phyloP scores from a whole-genome alignment of 768 basidiomycete species.

The Amanita muscaria region DNA sequence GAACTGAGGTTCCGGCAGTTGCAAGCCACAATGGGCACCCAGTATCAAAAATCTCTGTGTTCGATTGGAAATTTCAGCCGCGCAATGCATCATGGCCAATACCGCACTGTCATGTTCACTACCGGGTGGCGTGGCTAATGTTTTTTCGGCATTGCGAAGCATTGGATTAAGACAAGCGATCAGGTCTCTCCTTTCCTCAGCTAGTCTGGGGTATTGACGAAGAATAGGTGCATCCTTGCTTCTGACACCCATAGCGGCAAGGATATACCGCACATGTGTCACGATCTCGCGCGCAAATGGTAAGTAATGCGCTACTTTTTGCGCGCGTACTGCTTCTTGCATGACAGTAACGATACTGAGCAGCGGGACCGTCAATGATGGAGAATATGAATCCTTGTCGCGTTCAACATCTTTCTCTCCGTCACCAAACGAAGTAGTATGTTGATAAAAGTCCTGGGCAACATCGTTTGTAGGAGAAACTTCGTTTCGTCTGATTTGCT shows the following conservation, averaged over 20 bases:
- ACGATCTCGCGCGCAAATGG: conserved; percentile 94
- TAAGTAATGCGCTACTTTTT: conserved; percentile 77
- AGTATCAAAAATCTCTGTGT: conserved; percentile 74
- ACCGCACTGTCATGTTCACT: conserved; percentile 50
- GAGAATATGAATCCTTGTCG: conserved; percentile 57
- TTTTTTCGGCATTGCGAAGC: conserved; percentile 70
- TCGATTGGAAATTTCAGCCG: conserved; percentile 72
- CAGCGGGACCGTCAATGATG: conserved; percentile 75
- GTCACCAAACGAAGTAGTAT: background rate
- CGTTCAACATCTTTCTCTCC: conserved; percentile 11
- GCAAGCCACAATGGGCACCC: conserved; percentile 66
- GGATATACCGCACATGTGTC: conserved; percentile 82
- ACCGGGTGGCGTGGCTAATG: conserved; percentile 41
- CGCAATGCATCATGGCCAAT: conserved; percentile 71
- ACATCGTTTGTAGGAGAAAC: background rate
- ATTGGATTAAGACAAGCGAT: conserved; percentile 73
- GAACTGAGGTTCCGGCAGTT: conserved; percentile 47
- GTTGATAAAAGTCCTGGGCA: background rate
- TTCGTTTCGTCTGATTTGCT: background rate
- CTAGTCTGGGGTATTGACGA: conserved; percentile 53
- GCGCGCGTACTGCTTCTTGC: conserved; percentile 74
- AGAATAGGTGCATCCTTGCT: conserved; percentile 74
- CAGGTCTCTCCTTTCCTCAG: conserved; percentile 74
- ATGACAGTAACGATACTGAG: conserved; percentile 80
- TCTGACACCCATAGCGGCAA: conserved; percentile 77